Percentiles rank a stretch among this genome's conserved stretches.
Conservation (phyloP, 2,329 filamentous ascomycete species). For the Pseudopyricularia javanii region DNA sequence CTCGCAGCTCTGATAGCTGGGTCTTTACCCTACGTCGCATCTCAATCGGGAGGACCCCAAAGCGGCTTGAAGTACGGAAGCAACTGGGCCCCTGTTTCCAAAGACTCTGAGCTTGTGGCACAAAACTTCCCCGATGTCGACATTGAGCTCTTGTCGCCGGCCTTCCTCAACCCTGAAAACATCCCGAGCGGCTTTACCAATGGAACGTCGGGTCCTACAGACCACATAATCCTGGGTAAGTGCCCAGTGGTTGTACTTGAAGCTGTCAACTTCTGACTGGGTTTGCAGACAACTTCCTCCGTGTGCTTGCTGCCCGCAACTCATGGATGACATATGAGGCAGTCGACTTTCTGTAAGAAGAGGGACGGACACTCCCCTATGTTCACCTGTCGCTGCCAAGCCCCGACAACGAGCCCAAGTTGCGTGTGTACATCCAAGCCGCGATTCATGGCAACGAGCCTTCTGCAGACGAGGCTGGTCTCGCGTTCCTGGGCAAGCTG, state of each 20-base stretch:
- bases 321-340: background rate
- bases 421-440: background rate
- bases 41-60: background rate
- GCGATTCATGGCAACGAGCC: conserved; percentile 1
- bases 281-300: background rate
- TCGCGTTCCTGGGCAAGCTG: background rate
- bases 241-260: no score
- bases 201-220: background rate
- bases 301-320: background rate
- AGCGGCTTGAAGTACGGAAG: background rate
- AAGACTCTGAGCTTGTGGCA: background rate
- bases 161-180: background rate
- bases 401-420: background rate
- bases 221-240: background rate
- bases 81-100: background rate
- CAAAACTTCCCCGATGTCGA: background rate
- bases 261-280: background rate
- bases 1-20: no score
- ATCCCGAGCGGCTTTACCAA: background rate
- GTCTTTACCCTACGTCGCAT: background rate
- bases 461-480: background rate
- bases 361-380: background rate
- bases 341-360: background rate
- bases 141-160: background rate
- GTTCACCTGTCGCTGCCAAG: background rate